These are phyloP conservation scores for Diaporthe sp. DNA, from an alignment of 2,329 filamentous ascomycete species.

Conservation along the genomic window DNA sequence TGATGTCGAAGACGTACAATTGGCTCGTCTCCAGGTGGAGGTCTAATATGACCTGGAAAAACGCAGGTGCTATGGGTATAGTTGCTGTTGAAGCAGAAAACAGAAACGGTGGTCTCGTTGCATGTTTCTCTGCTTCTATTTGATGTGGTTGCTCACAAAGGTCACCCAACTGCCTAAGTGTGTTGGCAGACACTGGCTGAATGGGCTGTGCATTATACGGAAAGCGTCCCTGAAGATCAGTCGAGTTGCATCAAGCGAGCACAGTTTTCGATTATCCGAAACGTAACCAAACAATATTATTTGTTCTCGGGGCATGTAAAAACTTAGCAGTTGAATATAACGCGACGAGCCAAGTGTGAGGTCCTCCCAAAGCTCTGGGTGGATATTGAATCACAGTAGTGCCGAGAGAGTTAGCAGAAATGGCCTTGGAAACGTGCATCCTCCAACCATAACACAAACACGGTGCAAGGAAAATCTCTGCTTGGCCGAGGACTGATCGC, in stretches of 20 bases:
- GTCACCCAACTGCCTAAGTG: background rate
- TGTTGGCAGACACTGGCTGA: background rate
- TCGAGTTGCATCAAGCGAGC: background rate
- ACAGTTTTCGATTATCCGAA: background rate
- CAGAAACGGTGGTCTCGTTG: background rate
- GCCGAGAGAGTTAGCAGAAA: background rate
- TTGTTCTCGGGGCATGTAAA: no score
- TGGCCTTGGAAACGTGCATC: background rate
- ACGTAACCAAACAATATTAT: background rate
- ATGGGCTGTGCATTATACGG: slow-evolving; percentile 11
- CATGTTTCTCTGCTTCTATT: background rate
- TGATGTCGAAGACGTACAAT: slow-evolving; percentile 62
- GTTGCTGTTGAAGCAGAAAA: background rate
- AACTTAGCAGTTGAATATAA: no score
- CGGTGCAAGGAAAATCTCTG: background rate
- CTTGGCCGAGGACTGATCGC: background rate
- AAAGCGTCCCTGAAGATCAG: background rate
- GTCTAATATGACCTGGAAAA: slow-evolving; percentile 67
- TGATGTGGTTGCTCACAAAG: no score
- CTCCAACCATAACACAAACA: background rate
- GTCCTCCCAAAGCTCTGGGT: background rate
- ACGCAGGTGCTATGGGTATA: background rate
- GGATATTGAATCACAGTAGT: no score
- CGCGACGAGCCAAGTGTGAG: background rate
- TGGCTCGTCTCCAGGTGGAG: slow-evolving; percentile 67